A percentile compares a stretch with the other conserved stretches of the same genome.
Conservation (phyloP, 176 grass and related monocot species). For the Phoenix roebelenii region DNA sequence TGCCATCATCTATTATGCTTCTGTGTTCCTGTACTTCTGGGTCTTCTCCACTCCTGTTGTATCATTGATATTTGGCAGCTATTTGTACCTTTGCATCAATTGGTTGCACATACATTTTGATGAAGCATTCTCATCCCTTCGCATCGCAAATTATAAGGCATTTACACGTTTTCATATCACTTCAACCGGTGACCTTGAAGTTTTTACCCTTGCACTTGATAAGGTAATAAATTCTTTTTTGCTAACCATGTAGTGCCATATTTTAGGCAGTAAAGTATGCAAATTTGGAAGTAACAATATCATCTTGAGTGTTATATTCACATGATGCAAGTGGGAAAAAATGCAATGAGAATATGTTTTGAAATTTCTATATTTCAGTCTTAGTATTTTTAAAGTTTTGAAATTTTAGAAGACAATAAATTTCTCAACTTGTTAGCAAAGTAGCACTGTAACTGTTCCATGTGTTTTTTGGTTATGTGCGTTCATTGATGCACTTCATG, state of each 20-base stretch:
- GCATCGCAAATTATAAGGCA: constrained; percentile 94
- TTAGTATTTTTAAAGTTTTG: no score
- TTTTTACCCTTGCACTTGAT: constrained; percentile 83
- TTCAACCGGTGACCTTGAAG: constrained; percentile 70
- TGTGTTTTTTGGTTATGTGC: no score
- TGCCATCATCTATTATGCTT: constrained; percentile 85
- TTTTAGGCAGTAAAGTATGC: no score
- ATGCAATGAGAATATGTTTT: no score
- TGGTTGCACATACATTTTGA: constrained; percentile 97
- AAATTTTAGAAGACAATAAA: no score
- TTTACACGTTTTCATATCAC: constrained; percentile 86
- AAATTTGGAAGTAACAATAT: no score
- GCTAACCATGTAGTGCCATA: background rate
- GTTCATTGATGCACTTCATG: no score
- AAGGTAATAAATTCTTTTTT: constrained; percentile 38
- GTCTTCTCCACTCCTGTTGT: constrained; percentile 94
- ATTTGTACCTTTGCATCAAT: constrained; percentile 92
- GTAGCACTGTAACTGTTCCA: no score
- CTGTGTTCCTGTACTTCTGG: constrained; percentile 91
- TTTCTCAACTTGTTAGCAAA: no score
- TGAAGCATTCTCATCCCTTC: constrained; percentile 90
- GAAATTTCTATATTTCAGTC: no score
- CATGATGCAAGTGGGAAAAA: no score
- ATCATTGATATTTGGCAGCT: constrained; percentile 85
- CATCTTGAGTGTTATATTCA: no score